Percentiles rank a stretch among this genome's conserved stretches.
Evolutionary conservation across 768 basidiomycete genomes (phyloP).

Genomic region (Pilatotrama ljubarskyi): DNA sequence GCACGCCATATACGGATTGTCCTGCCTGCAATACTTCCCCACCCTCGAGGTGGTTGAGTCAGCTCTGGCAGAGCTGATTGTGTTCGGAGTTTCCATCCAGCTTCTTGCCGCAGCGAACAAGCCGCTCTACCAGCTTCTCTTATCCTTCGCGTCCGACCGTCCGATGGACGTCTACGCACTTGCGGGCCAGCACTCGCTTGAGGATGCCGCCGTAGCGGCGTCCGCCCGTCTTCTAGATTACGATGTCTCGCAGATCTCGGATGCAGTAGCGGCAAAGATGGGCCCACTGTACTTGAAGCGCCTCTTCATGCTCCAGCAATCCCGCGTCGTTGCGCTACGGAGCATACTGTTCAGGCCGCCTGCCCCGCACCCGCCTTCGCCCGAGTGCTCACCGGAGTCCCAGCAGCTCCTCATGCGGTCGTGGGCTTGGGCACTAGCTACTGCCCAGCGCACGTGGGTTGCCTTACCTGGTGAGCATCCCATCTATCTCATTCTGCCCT

Average conservation of each 20-base stretch:
- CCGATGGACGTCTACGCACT: constrained; percentile 45
- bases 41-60: constrained; percentile 27
- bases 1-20: constrained; percentile 34
- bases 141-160: constrained; percentile 35
- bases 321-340: constrained; percentile 38
- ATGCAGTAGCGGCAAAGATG: constrained; percentile 38
- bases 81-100: constrained; percentile 29
- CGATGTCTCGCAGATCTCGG: constrained; percentile 37
- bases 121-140: constrained; percentile 36
- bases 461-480: constrained; percentile 27
- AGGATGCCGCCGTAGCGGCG: constrained; percentile 39
- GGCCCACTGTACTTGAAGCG: constrained; percentile 44
- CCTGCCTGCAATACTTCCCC: constrained; percentile 31
- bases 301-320: constrained; percentile 39
- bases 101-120: constrained; percentile 28
- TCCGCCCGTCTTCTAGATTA: constrained; percentile 42
- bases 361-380: constrained; percentile 23
- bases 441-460: constrained; percentile 32
- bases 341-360: constrained; percentile 31
- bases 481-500: background rate
- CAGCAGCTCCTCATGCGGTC: constrained; percentile 29
- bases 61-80: constrained; percentile 27
- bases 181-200: constrained; percentile 37
- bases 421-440: constrained; percentile 35
- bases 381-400: constrained; percentile 18